These are phyloP conservation scores for Cutaneotrichosporon sp. DNA, from an alignment of 1,284 basidiomycete species.

Conservation along the genomic window DNA sequence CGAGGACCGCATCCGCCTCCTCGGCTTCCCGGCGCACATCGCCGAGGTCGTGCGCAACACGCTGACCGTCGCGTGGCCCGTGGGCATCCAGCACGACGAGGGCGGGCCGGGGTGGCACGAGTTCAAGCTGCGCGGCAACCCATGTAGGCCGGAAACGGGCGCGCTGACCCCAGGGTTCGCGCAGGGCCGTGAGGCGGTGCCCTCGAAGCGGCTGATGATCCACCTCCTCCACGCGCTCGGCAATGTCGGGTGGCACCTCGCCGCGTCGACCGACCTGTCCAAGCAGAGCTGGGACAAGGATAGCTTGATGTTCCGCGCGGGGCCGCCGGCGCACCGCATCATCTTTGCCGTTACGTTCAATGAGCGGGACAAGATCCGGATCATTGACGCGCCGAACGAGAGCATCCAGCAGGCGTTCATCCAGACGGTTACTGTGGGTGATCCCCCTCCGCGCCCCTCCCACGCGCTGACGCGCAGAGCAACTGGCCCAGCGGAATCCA, in stretches of 20 bases:
- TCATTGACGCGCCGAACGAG: constrained; percentile 44
- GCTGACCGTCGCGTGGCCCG: constrained; percentile 27
- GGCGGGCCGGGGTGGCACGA: constrained; percentile 25
- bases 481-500: constrained; percentile 45
- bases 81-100: constrained; percentile 33
- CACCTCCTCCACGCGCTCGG: constrained; percentile 38
- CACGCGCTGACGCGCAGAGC: no score
- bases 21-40: constrained; percentile 9
- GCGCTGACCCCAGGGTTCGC: constrained; percentile 36
- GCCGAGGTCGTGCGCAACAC: neutral
- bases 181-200: constrained; percentile 36
- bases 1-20: constrained; percentile 13
- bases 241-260: constrained; percentile 40
- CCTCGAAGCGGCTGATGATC: constrained; percentile 36
- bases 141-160: constrained; percentile 33
- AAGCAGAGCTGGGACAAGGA: constrained; percentile 46
- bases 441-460: neutral
- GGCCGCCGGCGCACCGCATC: constrained; percentile 31
- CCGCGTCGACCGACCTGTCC: constrained; percentile 35
- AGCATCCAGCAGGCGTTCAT: constrained; percentile 34
- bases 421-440: constrained; percentile 32
- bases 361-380: constrained; percentile 42
- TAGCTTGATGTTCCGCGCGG: constrained; percentile 40
- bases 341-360: constrained; percentile 46
- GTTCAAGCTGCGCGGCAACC: constrained; percentile 42